Evolutionary conservation across 805 yeast genomes (phyloP), one percentile per base, ranked within the genome.

Genomic region (Pichia deserticola): DNA sequence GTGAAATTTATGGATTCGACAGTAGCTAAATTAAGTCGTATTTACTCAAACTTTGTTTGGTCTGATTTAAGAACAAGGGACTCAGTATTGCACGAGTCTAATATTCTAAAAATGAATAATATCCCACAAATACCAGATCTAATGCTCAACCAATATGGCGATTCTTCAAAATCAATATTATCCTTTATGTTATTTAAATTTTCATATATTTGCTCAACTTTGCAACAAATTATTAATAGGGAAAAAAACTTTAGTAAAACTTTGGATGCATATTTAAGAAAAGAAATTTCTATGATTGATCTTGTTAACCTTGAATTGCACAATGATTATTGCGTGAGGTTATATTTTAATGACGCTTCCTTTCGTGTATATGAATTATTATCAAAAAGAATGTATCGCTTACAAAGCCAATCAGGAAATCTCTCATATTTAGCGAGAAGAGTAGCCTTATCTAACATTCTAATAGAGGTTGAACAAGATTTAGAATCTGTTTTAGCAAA

Each of bases 281-380:
- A 12, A 5, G 34, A 48, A 34, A 13, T 48, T 12, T 9, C 33
- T 2, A 41, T 41, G 32, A 10, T 27, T 36, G 9, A 6, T 5
- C 43, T 40, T 11, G 6, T 20, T 15, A 13, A 25, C 7, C 34
- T 27, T 4, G 40, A 42, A 7, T 3, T 27, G n/a, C 33, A 48
- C n/a, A 35, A 40, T 32, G 36, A 34, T 13, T 48, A 20, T 43
- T 43, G 47, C 27, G 3, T 39, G 32, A 49, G 42, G 27, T 27
- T 50, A 15, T 34, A 30, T 30, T 49, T 49, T 25, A 45, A 44
- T 40, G 44, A 49, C 10, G 48, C 48, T 20, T 40, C 40, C 7
- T 40, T 11, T 33, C 37, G 37, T 13, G 35, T 49, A 13, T 27
- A 49, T 41, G 5, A 8, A 2, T 28, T 13, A 12, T 27, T 49